Conservation (phyloP, 1,284 basidiomycete species). For the Ganoderma lucidum region DNA sequence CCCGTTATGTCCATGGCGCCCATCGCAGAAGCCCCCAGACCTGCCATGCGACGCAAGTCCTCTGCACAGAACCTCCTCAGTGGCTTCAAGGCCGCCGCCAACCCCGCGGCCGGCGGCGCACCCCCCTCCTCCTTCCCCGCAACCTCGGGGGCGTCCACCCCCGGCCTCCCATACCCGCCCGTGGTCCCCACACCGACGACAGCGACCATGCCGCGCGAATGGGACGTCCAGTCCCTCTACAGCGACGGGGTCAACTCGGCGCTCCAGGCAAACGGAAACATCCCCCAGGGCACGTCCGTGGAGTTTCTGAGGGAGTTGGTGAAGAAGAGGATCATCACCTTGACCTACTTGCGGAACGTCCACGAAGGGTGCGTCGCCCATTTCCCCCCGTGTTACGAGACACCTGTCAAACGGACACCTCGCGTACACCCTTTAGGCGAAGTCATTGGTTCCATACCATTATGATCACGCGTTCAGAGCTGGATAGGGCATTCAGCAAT, state of each 20-base stretch:
- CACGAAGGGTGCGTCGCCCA: conserved; percentile 76
- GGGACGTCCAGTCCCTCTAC: conserved; percentile 64
- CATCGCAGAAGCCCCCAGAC: conserved; percentile 49
- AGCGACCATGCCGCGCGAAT: conserved; percentile 60
- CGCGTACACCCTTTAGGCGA: conserved; percentile 50
- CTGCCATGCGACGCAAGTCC: conserved; percentile 81
- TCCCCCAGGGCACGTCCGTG: conserved; percentile 70
- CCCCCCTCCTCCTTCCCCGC: conserved; percentile 35
- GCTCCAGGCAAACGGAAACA: conserved; percentile 42
- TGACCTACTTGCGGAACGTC: conserved; percentile 84
- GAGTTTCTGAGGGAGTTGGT: conserved; percentile 81
- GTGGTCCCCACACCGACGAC: conserved; percentile 45
- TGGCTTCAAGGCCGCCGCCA: conserved; percentile 63
- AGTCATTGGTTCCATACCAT: conserved; percentile 92
- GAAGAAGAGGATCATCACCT: conserved; percentile 83
- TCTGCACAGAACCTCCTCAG: conserved; percentile 83
- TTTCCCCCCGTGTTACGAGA: neutral
- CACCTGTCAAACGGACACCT: conserved; percentile 14
- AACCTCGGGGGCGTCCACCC: conserved; percentile 32
- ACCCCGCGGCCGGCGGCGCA: conserved; percentile 37
- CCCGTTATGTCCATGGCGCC: conserved; percentile 41
- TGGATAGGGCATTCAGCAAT: conserved; percentile 79
- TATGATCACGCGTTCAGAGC: conserved; percentile 73
- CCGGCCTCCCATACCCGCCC: conserved; percentile 36
- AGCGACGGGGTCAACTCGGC: conserved; percentile 38